Evolutionary conservation across 164 flowering plant genomes (phyloP).

Genomic region (Kingdonia uniflora): DNA sequence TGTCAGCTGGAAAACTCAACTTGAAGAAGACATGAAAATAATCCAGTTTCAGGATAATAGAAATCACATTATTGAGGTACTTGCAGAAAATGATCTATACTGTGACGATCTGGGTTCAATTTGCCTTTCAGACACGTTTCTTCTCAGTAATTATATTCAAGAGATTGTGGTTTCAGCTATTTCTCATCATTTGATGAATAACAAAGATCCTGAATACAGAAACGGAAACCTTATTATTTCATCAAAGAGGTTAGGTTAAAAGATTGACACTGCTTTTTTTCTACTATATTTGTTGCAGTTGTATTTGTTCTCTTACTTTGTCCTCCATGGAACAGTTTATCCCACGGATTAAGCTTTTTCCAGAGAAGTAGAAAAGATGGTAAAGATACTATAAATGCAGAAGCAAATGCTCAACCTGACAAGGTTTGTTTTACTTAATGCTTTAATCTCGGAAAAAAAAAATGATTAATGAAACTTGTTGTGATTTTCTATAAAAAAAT

Average conservation of each 20-base stretch:
- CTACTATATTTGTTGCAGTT: not conserved
- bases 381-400: slow-evolving; percentile 38
- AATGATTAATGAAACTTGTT: not conserved
- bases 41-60: slow-evolving; percentile 69
- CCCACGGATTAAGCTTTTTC: slow-evolving; percentile 82
- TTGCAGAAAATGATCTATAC: slow-evolving; percentile 72
- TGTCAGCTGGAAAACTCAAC: slow-evolving; percentile 75
- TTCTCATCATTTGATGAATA: slow-evolving; percentile 85
- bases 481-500: too few species aligned
- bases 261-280: not conserved
- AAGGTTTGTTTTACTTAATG: slow-evolving; percentile 31
- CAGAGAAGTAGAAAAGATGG: slow-evolving; percentile 41
- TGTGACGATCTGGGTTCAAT: slow-evolving; percentile 84
- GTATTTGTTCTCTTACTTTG: not conserved
- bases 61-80: slow-evolving; percentile 82
- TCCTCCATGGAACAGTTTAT: slow-evolving; percentile 44
- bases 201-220: slow-evolving; percentile 66
- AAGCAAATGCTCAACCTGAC: slow-evolving; percentile 33
- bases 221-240: slow-evolving; percentile 90
- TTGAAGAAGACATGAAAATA: slow-evolving; percentile 89
- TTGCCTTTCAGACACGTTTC: slow-evolving; percentile 55
- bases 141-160: slow-evolving; percentile 68
- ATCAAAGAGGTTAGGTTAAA: slow-evolving; percentile 45
- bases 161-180: slow-evolving; percentile 92
- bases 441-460: not conserved